Conservation (phyloP, 1,284 basidiomycete genomes). For the Trichosporon asahii region DNA sequence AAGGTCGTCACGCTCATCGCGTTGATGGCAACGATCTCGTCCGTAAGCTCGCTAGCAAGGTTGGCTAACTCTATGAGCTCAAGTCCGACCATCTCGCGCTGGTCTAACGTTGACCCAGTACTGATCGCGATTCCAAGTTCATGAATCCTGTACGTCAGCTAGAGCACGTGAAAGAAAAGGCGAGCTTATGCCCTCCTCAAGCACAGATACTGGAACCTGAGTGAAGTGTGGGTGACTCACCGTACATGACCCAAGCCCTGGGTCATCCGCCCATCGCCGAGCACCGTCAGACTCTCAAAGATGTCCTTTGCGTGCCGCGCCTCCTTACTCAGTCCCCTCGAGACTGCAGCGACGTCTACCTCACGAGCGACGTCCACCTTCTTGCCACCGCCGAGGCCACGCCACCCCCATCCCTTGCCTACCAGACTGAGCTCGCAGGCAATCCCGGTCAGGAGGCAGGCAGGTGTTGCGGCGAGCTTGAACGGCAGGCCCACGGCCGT, state of each 20-base stretch:
- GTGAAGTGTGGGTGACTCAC: slow-evolving; percentile 26
- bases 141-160: slow-evolving; percentile 37
- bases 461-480: slow-evolving; percentile 35
- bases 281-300: slow-evolving; percentile 40
- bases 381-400: slow-evolving; percentile 8
- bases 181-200: no score
- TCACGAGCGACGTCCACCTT: slow-evolving; percentile 33
- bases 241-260: slow-evolving; percentile 38
- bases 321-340: slow-evolving; percentile 36
- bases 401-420: slow-evolving; percentile 26
- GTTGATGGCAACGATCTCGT: slow-evolving; percentile 43
- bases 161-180: no score
- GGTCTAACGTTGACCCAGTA: slow-evolving; percentile 38
- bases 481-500: slow-evolving; percentile 24
- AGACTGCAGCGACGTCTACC: slow-evolving; percentile 36
- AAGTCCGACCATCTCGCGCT: slow-evolving; percentile 34
- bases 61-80: slow-evolving; percentile 45
- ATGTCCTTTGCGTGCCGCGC: slow-evolving; percentile 41
- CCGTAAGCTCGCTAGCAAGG: slow-evolving; percentile 38
- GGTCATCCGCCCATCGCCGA: slow-evolving; percentile 38
- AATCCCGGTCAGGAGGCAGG: slow-evolving; percentile 33
- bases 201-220: background rate
- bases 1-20: slow-evolving; percentile 44
- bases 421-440: slow-evolving; percentile 31
- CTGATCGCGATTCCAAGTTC: slow-evolving; percentile 42